Evolutionary conservation across 148 eudicot genomes (phyloP).

Genomic region (Dysphania ambrosioides): DNA sequence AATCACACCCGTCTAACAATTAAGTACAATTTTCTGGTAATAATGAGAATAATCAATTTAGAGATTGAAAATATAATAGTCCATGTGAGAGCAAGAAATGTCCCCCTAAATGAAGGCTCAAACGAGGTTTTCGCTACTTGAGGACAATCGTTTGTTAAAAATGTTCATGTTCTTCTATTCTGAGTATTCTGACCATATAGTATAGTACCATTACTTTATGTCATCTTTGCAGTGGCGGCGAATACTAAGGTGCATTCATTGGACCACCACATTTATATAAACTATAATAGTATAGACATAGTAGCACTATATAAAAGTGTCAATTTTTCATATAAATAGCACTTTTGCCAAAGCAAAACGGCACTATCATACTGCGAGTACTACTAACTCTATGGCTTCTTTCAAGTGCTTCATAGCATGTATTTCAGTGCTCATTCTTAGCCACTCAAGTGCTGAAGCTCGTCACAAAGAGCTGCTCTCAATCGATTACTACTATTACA

Average conservation of each 20-base stretch:
- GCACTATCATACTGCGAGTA: not conserved
- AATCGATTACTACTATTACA: constrained; percentile 5
- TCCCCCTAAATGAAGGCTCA: constrained; percentile 8
- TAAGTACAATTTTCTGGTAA: constrained; percentile 1
- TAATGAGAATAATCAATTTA: not conserved
- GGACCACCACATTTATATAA: not conserved
- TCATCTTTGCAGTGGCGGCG: constrained; percentile 3
- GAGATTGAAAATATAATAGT: not conserved
- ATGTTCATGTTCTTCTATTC: constrained; percentile 1
- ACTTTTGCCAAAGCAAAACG: constrained; percentile 5
- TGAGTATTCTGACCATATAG: not conserved
- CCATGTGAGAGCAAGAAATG: constrained; percentile 24
- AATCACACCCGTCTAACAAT: not conserved
- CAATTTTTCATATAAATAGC: not conserved
- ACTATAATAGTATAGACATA: not conserved
- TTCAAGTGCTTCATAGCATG: not conserved
- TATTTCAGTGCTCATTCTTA: constrained; percentile 4
- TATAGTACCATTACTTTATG: not conserved
- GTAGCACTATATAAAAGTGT: not conserved
- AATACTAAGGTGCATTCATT: constrained; percentile 11
- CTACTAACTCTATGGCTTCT: constrained; percentile 16
- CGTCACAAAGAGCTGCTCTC: constrained; percentile 6
- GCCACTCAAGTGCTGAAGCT: not conserved
- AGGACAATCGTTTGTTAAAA: constrained; percentile 13
- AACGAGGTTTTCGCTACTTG: constrained; percentile 18